Evolutionary conservation across 495 filamentous ascomycete genomes (phyloP), one percentile per base, ranked within the genome.

Genomic region (Talaromyces proteolyticus): DNA sequence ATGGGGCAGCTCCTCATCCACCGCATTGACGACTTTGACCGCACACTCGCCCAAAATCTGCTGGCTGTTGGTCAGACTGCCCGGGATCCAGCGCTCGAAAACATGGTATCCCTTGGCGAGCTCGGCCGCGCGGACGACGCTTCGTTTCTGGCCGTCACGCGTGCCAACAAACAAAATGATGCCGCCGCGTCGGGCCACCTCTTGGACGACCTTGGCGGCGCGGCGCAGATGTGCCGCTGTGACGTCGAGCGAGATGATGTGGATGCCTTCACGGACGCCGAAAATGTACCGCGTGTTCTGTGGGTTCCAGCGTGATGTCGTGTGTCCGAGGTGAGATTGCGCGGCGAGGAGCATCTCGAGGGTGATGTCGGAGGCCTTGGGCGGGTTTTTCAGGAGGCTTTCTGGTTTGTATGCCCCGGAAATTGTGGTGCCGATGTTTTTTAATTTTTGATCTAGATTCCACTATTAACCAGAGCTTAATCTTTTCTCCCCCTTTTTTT

Each of bases 221-320:
- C 93, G 86, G 0, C 94, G 85, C 24, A 98, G 79, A 65, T 97
- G 83, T 11, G 90, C 84, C 4, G 89, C 88, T 16, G 86, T 96
- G 47, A 79, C 69, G 61, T 97, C 93, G 2, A 96, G 82, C 8
- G 82, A 86, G 67, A 98, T 93, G 63, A 98, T 92, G 71, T 98
- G 93, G 53, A 96, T 86, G 42, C 86, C 89, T 48, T 91, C 80
- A 17, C 92, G 81, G 53, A 94, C 83, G 59, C 93, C 93, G 64
- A 87, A 91, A 66, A 98, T 97, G 70, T 97, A 97, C 36, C 89
- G 84, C 44, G 88, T 83, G 74, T 97, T 98, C 36, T 82, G 82
- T 12, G 94, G 92, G 72, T 97, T 94, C 93, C 93, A 98, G 49
- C 91, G 81, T 42, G 90, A 89, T 2, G 88, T 93, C 57, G 85